A percentile compares a stretch with the other conserved stretches of the same genome.
phyloP scores from a whole-genome alignment of 257 asterid species.

The Coffea eugenioides region DNA sequence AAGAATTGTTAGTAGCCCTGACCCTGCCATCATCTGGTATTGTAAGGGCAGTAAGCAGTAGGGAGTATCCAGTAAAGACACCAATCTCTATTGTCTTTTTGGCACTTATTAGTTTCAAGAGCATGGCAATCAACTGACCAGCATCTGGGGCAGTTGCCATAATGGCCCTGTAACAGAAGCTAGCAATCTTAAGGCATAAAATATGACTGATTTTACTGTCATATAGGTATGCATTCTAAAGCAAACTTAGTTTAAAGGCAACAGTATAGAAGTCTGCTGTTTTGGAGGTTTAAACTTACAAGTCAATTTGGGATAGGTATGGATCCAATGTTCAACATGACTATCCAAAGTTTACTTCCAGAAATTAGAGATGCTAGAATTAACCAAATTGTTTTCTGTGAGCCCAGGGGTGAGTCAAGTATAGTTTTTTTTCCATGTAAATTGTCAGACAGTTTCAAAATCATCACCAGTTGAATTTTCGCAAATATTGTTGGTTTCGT shows the following conservation, averaged over 20 bases:
- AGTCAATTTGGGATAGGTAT: too few relatives aligned
- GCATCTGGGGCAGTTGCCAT: conserved; percentile 54
- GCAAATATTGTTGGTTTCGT: not conserved
- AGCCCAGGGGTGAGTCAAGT: not conserved
- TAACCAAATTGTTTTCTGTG: too few relatives aligned
- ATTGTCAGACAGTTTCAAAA: not conserved
- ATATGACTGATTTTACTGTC: not conserved
- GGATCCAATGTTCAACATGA: not conserved
- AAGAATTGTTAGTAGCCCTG: not conserved
- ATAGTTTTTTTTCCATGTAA: not conserved
- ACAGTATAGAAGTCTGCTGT: not conserved
- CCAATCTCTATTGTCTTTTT: conserved; percentile 39
- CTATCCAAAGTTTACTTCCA: not conserved
- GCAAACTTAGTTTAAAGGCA: not conserved
- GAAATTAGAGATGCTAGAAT: not conserved
- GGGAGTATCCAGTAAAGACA: conserved; percentile 58
- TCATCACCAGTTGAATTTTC: not conserved
- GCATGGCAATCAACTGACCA: conserved; percentile 44
- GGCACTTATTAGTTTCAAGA: conserved; percentile 37
- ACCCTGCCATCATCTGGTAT: conserved; percentile 65
- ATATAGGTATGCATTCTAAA: not conserved
- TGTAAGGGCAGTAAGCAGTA: conserved; percentile 50
- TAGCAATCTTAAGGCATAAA: not conserved
- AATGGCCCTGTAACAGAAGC: conserved; percentile 20
- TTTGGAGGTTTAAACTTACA: not conserved